Evolutionary conservation across 148 eudicot species (phyloP).

Genomic region (Salicornia ramosissima): DNA sequence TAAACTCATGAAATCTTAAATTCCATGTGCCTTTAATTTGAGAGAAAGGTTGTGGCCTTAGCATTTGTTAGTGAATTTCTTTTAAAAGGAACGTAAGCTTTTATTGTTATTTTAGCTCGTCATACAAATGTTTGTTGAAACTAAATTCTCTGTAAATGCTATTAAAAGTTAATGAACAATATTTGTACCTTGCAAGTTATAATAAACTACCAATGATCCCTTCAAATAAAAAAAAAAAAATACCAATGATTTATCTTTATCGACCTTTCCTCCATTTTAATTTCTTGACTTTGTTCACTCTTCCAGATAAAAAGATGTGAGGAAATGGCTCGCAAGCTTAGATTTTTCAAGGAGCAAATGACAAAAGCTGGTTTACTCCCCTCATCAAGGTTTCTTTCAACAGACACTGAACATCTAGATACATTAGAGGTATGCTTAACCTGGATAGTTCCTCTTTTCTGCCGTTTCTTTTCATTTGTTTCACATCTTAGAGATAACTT

Average conservation of each 20-base stretch:
- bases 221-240: too few relatives aligned
- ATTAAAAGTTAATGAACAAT: background rate
- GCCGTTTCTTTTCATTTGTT: background rate
- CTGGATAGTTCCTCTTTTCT: background rate
- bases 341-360: constrained; percentile 72
- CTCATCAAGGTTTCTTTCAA: constrained; percentile 39
- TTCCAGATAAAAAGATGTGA: constrained; percentile 70
- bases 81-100: background rate
- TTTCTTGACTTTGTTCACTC: constrained; percentile 3
- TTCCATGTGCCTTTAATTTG: background rate
- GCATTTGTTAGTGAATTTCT: background rate
- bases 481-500: constrained; percentile 7
- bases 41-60: background rate
- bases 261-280: background rate
- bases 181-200: background rate
- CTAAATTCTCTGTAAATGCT: background rate
- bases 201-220: background rate
- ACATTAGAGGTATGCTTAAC: constrained; percentile 55
- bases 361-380: constrained; percentile 51
- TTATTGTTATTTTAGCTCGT: background rate
- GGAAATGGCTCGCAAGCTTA: constrained; percentile 78
- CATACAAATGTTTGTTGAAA: background rate
- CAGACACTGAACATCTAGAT: constrained; percentile 43
- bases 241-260: background rate
- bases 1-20: background rate